Percentiles rank a stretch among this genome's conserved stretches.
Conservation (phyloP, 352 stramenopile species). For the Thraustochytrium sp. region DNA sequence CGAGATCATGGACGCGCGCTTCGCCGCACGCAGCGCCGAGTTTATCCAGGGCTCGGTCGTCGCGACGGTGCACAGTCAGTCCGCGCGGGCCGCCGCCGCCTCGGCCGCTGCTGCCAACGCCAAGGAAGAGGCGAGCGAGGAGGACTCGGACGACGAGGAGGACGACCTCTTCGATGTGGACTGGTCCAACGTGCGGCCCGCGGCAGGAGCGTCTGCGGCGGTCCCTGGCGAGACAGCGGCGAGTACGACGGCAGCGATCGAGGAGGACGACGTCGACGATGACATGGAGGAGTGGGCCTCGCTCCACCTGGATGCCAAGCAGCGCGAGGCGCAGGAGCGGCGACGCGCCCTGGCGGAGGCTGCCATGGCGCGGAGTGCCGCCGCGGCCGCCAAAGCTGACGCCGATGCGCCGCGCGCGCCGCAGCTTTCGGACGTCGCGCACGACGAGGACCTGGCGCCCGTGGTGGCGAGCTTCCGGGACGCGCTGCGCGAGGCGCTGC, state of each 20-base stretch:
- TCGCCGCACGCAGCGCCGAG: neutral
- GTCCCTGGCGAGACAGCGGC: neutral
- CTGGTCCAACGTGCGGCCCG: neutral
- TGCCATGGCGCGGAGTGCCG: no score
- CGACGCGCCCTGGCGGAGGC: no score
- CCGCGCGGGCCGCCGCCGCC: neutral
- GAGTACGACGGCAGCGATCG: no score
- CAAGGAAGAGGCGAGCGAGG: neutral
- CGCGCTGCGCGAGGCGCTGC: neutral
- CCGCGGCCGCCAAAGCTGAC: no score
- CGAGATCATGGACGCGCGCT: neutral
- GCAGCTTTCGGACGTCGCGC: neutral
- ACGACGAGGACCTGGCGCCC: neutral
- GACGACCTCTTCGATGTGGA: neutral
- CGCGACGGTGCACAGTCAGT: no score
- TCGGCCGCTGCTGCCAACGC: neutral
- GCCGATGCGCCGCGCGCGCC: neutral
- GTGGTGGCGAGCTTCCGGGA: neutral
- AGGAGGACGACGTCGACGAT: neutral
- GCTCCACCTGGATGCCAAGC: neutral
- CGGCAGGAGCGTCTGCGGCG: neutral
- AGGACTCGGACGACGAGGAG: neutral
- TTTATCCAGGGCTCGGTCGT: no score
- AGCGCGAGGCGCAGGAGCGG: constrained; percentile 13
- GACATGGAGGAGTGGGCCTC: constrained; percentile 11